Evolutionary conservation across 495 filamentous ascomycete genomes (phyloP), one percentile per base, ranked within the genome.

Genomic region (Rusavskia elegans): DNA sequence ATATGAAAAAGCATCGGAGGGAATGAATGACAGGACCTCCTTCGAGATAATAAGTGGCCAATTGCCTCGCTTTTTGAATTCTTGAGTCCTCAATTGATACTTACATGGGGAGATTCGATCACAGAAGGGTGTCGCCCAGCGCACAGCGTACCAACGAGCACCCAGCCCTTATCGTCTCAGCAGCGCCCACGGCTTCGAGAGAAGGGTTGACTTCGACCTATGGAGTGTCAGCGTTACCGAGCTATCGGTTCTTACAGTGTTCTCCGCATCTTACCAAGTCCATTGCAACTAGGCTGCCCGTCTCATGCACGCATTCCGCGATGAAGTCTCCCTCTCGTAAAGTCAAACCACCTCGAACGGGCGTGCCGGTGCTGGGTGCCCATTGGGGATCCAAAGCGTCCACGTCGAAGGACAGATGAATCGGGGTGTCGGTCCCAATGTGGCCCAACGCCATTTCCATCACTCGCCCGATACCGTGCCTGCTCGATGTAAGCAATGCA

Each of bases 361-460:
- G 88, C 11, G 92, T 99, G 17, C 92, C 92, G 0, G 92, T 99
- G 66, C 85, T 90, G 13, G 92, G 93, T 16, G 93, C 93, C 82
- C 87, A 89, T 73, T 89, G 82, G 13, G 92, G 92, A 65, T 99
- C 92, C 55, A 99, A 71, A 37, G 89, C 92, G 64, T 99, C 92
- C 54, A 99, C 87, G 63, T 99, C 92, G 62, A 99, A 97, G 20
- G 86, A 93, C 32, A 99, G 75, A 66, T 99, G 93, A 53, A 97
- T 95, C 14, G 92, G 92, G 0, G 89, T 94, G 62, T 95, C 92
- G 56, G 74, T 82, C 38, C 89, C 89, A 52, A 98, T 89, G 68
- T 96, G 87, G 39, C 82, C 90, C 21, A 99, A 71, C 27, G 88
- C 92, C 89, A 96, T 93, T 61, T 97, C 92, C 71, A 99, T 90